Conservation (phyloP, 2,329 filamentous ascomycete species). For the Trichophyton verrucosum region DNA sequence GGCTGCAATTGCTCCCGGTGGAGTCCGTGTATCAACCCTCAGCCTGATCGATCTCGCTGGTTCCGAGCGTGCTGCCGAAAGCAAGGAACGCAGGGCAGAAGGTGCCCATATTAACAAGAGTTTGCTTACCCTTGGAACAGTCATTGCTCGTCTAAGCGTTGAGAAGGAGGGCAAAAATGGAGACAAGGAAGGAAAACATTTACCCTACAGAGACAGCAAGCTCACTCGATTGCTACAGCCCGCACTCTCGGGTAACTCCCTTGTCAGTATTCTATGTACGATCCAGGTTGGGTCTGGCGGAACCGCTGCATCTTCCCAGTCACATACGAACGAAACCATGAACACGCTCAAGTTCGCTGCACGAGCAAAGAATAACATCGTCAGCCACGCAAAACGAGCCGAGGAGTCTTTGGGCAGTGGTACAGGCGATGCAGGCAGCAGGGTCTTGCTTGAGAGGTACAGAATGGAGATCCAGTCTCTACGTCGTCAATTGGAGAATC, state of each 20-base stretch:
- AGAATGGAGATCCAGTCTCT: conserved; percentile 83
- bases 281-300: conserved; percentile 76
- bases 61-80: conserved; percentile 89
- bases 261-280: conserved; percentile 95
- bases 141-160: conserved; percentile 85
- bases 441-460: conserved; percentile 83
- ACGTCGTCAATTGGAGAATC: conserved; percentile 65
- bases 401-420: conserved; percentile 73
- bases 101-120: conserved; percentile 99
- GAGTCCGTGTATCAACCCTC: conserved; percentile 86
- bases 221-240: conserved; percentile 85
- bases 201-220: conserved; percentile 96
- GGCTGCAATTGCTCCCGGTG: conserved; percentile 62
- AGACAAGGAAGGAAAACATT: conserved; percentile 79
- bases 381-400: conserved; percentile 90
- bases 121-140: conserved; percentile 82
- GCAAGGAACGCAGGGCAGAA: conserved; percentile 84
- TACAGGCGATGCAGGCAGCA: conserved; percentile 67
- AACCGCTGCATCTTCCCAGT: conserved; percentile 56
- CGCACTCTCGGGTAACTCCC: conserved; percentile 79
- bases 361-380: conserved; percentile 92
- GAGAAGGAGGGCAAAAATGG: conserved; percentile 65
- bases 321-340: conserved; percentile 74
- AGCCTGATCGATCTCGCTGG: conserved; percentile 94
- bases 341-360: conserved; percentile 97